Base-by-base conservation (phyloP, 331 rosid species). In the Malus hybrid region DNA sequence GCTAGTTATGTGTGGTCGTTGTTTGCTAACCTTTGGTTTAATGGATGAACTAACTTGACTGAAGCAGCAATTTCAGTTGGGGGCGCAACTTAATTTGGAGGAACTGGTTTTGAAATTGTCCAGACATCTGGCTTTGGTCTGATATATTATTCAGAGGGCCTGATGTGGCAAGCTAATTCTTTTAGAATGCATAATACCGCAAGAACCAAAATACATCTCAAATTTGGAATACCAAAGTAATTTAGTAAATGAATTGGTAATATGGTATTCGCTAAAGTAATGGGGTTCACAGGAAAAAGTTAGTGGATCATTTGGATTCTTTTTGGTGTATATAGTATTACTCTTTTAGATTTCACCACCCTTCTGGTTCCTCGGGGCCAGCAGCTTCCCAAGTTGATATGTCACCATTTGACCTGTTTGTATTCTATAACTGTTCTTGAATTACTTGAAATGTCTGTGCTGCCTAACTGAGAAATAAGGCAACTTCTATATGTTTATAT, bases 371-470 rank as follows among this genome's bases (percentile, higher is more conserved):
- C 33, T 7, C 22, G 6, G 24, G 26, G 44, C 46, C 26, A 64
- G 68, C 44, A 3, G 19, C 30, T 26, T 53, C 19, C 30, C 10
- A 18, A 30, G 34, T 64, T 78, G 74, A 42, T 65, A 46, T 46
- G 29, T 44, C 61, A 72, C 50, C 66, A 75, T 77, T 82, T 77
- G 74, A 65, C 65, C 78, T 68, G 39, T 77, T 81, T 77, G 62
- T 75, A 55, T 73, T 80, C 39, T 71, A 24, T 80, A 63, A 67
- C 30, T 70, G 76, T 64, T 75, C 68, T 56, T 72, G 29, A 61
- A 53, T 39, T 39, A 39, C 46, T 39, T 39, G 46, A 9, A 39
- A 39, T 73, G 29, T 20, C 15, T 34, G 67, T 28, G 18, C 19
- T 71, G 67, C 62, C 52, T 79, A 62, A 66, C 76, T 42, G 67